Conservation (phyloP, 306 rosid genomes). For the Fagus crenata region DNA sequence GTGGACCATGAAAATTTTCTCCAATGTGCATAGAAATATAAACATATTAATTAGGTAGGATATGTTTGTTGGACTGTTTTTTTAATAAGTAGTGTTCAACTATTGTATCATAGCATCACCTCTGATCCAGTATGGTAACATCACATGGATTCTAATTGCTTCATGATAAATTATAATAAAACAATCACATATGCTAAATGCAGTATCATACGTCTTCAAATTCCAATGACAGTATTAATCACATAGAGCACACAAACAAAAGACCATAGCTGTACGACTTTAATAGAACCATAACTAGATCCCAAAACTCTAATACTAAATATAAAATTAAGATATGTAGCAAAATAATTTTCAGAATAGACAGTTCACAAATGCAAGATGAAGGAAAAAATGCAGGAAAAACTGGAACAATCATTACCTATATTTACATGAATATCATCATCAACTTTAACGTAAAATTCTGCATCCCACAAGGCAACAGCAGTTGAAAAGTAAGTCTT, state of each 20-base stretch:
- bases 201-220: no score
- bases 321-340: neutral
- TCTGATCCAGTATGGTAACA: neutral
- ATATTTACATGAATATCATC: conserved; percentile 89
- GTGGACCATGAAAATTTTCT: neutral
- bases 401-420: conserved; percentile 43
- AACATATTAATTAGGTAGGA: neutral
- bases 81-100: neutral
- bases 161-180: no score
- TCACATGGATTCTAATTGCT: no score
- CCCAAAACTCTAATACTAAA: neutral
- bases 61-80: neutral
- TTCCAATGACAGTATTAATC: no score
- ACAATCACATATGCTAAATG: no score
- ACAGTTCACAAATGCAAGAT: neutral
- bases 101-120: neutral
- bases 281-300: neutral
- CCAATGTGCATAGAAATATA: neutral
- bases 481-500: conserved; percentile 73
- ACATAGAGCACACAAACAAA: no score
- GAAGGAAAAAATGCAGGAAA: neutral
- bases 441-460: conserved; percentile 85
- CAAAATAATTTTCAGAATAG: neutral
- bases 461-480: conserved; percentile 81
- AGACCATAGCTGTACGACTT: neutral